Base-by-base conservation (phyloP, 2,329 filamentous ascomycete species). In the Colletotrichum sp. region DNA sequence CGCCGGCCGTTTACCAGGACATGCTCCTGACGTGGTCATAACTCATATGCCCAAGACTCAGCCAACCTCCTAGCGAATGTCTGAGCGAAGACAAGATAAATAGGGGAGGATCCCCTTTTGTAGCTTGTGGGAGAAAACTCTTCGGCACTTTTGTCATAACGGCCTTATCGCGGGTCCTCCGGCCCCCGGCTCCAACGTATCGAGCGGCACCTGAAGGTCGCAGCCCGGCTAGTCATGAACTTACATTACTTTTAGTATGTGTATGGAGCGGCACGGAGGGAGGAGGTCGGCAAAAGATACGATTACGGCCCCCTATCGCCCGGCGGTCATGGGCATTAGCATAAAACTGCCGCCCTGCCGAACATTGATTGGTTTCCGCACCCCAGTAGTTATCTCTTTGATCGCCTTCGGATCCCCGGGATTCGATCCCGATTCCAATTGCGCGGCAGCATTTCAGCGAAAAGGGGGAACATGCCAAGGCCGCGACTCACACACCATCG, bases 181-280 rank as follows among this genome's bases (percentile, higher is more conserved):
- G 52, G 34, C 34, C 24, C 30, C 64, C 65, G 55, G 57, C 36
- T n/a, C 30, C 36, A 55, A 57, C 71, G 24, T 18, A 30, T 36
- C 44, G n/a, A 30, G 62, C 44, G 59, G 59, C 59, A 62, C 59
- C 59, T 34, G 28, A 62, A 21, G 16, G 55, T 24, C 21, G 55
- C 55, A 52, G 44, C n/a, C 49, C 18, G 32, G 63, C 69, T 75
- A 75, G 69, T 75, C 69, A 75, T 75, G 73, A 24, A 32, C 36
- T 49, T 49, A 60, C 69, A 63, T 49, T 63, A 34, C 39, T n/a
- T 26, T 44, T 44, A n/a, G 18, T 44, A 44, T 44, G 18, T 44
- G 39, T 28, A 52, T 66, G 59, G 59, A 62, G 59, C 28, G 16
- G 18, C 16, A 21, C n/a, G 10, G n/a, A n/a, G 44, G 3, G 44